These are phyloP conservation scores for Pseudogymnoascus sp. DNA, from an alignment of 2,329 filamentous ascomycete species.

Conservation along the genomic window DNA sequence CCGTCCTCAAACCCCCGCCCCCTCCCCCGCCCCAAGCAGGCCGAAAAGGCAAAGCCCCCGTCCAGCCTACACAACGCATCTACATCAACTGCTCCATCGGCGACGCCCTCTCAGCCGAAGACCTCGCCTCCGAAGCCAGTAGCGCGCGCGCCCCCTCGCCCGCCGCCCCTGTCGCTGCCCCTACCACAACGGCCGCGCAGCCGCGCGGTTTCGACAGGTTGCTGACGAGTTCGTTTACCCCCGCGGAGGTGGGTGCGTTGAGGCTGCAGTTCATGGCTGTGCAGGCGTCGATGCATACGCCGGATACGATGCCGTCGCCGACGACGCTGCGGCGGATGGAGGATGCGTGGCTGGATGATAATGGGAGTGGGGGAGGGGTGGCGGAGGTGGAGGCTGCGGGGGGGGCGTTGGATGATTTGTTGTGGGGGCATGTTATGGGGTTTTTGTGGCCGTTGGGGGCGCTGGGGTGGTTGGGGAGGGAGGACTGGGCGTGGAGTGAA, in stretches of 20 bases:
- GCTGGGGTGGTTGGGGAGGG: conserved; percentile 74
- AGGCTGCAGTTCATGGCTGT: conserved; percentile 84
- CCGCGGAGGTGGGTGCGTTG: conserved; percentile 74
- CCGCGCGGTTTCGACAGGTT: conserved; percentile 86
- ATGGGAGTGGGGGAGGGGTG: conserved; percentile 35
- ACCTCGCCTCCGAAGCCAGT: conserved; percentile 60
- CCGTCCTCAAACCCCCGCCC: conserved; percentile 58
- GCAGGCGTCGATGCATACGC: conserved; percentile 73
- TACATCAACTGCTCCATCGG: conserved; percentile 95
- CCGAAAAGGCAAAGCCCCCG: conserved; percentile 51
- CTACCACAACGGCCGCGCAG: conserved; percentile 37
- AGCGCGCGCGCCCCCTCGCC: conserved; percentile 20
- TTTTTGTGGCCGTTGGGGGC: conserved; percentile 94
- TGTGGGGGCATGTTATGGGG: conserved; percentile 82
- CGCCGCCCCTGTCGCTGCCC: conserved; percentile 11
- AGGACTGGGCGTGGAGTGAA: conserved; percentile 80
- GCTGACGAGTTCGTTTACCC: conserved; percentile 70
- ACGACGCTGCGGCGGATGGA: conserved; percentile 71
- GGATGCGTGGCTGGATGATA: conserved; percentile 83
- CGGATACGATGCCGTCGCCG: conserved; percentile 80
- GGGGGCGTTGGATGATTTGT: conserved; percentile 67
- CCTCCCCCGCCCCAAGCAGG: conserved; percentile 37
- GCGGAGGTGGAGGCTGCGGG: conserved; percentile 32
- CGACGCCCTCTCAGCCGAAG: conserved; percentile 58
- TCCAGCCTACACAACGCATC: conserved; percentile 45